These are phyloP conservation scores for Exserohilum rostratum DNA, from an alignment of 2,329 filamentous ascomycete species.

Conservation along the genomic window DNA sequence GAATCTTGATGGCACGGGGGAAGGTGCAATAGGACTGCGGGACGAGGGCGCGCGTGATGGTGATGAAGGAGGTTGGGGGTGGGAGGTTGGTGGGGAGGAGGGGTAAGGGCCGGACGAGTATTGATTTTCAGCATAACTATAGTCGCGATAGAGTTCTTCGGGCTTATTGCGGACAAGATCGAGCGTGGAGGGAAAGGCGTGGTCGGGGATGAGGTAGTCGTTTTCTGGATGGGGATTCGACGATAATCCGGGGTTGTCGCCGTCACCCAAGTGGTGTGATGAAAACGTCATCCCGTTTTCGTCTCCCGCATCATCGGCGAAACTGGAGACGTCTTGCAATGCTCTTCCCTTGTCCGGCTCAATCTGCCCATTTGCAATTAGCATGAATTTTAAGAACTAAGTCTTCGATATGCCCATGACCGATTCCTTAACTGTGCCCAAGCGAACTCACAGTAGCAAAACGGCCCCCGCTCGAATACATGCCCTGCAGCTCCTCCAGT, in stretches of 20 bases:
- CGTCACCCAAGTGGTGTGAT: not conserved
- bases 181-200: not conserved
- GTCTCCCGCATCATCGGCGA: not conserved
- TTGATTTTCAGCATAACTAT: not conserved
- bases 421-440: not conserved
- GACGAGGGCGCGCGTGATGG: not conserved
- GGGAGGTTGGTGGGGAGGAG: conserved; percentile 3
- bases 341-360: not conserved
- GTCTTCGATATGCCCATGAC: too few relatives aligned
- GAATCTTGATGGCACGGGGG: not conserved
- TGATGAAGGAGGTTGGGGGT: conserved; percentile 5
- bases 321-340: not conserved
- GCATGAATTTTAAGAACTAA: not conserved
- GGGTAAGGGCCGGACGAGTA: conserved; percentile 4
- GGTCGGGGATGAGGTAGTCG: conserved; percentile 2
- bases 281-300: not conserved
- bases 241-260: too few relatives aligned
- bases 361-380: not conserved
- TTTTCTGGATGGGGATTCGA: conserved; percentile 8
- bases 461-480: not conserved
- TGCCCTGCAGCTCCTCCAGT: not conserved
- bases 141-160: not conserved
- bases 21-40: not conserved
- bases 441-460: conserved; percentile 9
- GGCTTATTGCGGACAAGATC: not conserved